Conservation (phyloP, 1,284 basidiomycete species). For the Spongiforma sp. region DNA sequence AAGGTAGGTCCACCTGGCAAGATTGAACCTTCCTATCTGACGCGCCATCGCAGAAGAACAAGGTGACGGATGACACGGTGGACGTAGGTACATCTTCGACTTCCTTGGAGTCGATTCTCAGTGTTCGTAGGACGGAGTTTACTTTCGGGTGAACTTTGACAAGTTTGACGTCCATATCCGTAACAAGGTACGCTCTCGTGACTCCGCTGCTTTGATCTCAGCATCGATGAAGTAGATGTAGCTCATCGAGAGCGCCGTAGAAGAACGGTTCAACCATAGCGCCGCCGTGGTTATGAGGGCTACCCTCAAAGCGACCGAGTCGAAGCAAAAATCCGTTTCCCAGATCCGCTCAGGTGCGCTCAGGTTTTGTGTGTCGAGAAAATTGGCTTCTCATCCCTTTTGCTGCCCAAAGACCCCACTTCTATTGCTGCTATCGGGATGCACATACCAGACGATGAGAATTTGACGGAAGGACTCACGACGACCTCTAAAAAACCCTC, state of each 20-base stretch:
- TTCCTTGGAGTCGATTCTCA: slow-evolving; percentile 7
- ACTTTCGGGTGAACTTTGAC: slow-evolving; percentile 88
- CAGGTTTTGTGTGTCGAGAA: slow-evolving; percentile 13
- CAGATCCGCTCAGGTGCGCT: slow-evolving; percentile 71
- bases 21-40: slow-evolving; percentile 5
- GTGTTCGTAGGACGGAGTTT: slow-evolving; percentile 64
- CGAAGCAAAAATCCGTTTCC: slow-evolving; percentile 61
- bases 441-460: slow-evolving; percentile 64
- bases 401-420: slow-evolving; percentile 55
- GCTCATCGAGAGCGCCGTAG: slow-evolving; percentile 78
- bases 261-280: slow-evolving; percentile 79
- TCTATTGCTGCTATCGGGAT: slow-evolving; percentile 64
- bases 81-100: slow-evolving; percentile 55
- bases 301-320: slow-evolving; percentile 70
- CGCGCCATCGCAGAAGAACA: slow-evolving; percentile 50
- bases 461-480: slow-evolving; percentile 62
- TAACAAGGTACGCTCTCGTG: slow-evolving; percentile 65
- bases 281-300: slow-evolving; percentile 77
- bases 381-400: slow-evolving; percentile 10
- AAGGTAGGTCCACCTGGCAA: slow-evolving; percentile 47
- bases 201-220: not conserved
- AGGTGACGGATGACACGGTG: slow-evolving; percentile 61
- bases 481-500: slow-evolving; percentile 62
- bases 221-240: slow-evolving; percentile 38
- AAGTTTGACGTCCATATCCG: slow-evolving; percentile 90